phyloP scores from a whole-genome alignment of 345 rosid species.

The Trapa incisa region DNA sequence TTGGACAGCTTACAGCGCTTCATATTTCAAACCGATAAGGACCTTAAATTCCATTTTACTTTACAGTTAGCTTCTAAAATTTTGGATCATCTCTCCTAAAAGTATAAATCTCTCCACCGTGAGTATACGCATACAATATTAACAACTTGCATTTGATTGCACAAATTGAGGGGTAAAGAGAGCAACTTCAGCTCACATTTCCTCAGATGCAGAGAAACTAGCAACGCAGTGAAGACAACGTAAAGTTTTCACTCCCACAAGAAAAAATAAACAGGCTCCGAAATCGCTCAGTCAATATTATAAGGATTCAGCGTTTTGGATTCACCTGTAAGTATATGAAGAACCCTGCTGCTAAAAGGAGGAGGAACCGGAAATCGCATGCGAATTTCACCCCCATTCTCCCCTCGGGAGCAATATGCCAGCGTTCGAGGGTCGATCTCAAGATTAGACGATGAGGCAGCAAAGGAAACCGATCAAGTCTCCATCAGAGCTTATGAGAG shows the following conservation, averaged over 20 bases:
- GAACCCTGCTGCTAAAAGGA: conserved; percentile 53
- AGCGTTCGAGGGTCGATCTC: neutral
- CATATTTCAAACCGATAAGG: neutral
- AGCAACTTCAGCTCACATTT: neutral
- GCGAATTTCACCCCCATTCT: conserved; percentile 10
- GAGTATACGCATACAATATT: neutral
- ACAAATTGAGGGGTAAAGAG: neutral
- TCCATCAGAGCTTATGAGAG: neutral
- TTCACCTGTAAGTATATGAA: conserved; percentile 81
- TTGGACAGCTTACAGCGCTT: neutral
- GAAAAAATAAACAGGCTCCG: neutral
- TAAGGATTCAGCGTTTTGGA: neutral
- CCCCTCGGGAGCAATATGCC: neutral
- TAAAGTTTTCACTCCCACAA: neutral
- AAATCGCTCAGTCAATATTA: neutral
- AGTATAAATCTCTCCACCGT: neutral
- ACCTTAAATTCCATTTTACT: neutral
- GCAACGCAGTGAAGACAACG: neutral
- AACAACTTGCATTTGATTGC: neutral
- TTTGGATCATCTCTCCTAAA: neutral
- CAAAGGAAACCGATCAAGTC: neutral
- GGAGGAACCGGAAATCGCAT: conserved; percentile 73
- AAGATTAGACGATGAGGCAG: neutral
- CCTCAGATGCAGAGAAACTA: neutral
- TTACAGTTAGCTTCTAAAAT: neutral